Percentiles rank a stretch among this genome's conserved stretches.
phyloP scores from a whole-genome alignment of 2,329 filamentous ascomycete genomes.

The Chrysoporthe deuterocubensis region DNA sequence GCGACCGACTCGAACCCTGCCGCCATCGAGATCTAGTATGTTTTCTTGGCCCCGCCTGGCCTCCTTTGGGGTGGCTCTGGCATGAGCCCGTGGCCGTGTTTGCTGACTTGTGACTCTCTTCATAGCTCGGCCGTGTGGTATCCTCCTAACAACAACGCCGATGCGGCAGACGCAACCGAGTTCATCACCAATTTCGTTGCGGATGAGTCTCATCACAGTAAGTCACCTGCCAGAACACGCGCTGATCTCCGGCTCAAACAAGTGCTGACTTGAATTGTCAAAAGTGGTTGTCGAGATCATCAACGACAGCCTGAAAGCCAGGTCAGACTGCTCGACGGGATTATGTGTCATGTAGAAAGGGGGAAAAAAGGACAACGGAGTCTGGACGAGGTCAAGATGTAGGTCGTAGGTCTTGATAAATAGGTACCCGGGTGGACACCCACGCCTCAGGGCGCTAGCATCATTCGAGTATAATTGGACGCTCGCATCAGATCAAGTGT shows the following conservation, averaged over 20 bases:
- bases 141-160: slow-evolving; percentile 2
- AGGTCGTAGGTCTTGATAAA: no score
- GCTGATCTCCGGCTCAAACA: not conserved
- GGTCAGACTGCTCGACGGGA: not conserved
- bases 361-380: not conserved
- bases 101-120: not conserved
- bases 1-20: slow-evolving; percentile 13
- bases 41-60: not conserved
- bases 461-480: no score
- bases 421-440: no score
- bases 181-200: slow-evolving; percentile 10
- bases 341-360: not conserved
- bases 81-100: not conserved
- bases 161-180: not conserved
- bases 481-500: no score
- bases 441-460: no score
- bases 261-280: not conserved
- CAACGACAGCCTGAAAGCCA: slow-evolving; percentile 9
- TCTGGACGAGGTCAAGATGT: no score
- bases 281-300: slow-evolving; percentile 15
- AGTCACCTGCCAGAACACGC: not conserved
- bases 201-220: slow-evolving; percentile 15
- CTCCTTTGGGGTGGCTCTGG: not conserved
- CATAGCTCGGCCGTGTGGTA: slow-evolving; percentile 24
- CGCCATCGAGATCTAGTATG: slow-evolving; percentile 30